Conservation (phyloP, 2,329 filamentous ascomycete genomes). For the Trichophyton schoenleinii region DNA sequence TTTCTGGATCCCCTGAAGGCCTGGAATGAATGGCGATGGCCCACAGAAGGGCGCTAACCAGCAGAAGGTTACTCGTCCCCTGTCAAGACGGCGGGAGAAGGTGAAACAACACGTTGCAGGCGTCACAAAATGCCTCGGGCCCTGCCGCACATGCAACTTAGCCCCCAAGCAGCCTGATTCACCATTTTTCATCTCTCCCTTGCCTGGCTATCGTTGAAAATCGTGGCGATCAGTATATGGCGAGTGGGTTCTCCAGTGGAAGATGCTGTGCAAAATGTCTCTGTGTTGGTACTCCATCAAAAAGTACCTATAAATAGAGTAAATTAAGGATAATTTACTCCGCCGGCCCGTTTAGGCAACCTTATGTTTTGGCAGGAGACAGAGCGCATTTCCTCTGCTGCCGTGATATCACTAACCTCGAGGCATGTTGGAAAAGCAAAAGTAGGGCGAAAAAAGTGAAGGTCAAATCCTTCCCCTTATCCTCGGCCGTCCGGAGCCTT, state of each 20-base stretch:
- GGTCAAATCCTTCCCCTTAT: no score
- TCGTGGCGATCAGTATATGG: no score
- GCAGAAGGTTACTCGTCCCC: background rate
- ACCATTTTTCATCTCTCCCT: background rate
- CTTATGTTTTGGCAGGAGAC: background rate
- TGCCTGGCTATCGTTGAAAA: no score
- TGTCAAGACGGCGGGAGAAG: background rate
- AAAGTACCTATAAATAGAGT: background rate
- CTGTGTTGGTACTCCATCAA: background rate
- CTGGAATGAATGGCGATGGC: background rate
- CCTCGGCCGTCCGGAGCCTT: no score
- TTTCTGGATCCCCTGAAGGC: background rate
- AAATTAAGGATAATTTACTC: background rate
- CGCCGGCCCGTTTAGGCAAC: background rate
- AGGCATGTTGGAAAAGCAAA: no score
- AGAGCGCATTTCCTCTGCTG: background rate
- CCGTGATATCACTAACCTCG: background rate
- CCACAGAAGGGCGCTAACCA: background rate
- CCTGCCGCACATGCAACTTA: background rate
- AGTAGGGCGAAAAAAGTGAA: no score
- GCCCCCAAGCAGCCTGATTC: background rate
- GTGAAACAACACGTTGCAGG: background rate
- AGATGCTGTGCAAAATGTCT: background rate
- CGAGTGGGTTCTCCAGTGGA: background rate
- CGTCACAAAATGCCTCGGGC: background rate